phyloP scores from a whole-genome alignment of 345 rosid species.

The Microthlaspi erraticum region DNA sequence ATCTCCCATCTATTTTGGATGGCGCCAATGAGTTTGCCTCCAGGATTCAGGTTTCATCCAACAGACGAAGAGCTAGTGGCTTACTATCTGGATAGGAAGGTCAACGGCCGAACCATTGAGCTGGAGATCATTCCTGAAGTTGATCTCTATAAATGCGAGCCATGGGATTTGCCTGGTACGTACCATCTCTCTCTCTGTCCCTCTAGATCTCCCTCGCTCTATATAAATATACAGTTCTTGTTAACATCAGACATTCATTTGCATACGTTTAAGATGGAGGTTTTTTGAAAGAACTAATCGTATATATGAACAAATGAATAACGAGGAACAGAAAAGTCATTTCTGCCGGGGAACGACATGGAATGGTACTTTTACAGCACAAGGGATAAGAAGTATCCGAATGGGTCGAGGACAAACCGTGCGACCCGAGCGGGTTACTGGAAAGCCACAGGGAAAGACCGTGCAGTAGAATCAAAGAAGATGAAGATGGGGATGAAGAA shows the following conservation, averaged over 20 bases:
- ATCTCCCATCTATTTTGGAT: slow-evolving; percentile 27
- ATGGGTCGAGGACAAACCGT: slow-evolving; percentile 77
- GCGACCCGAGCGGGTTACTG: slow-evolving; percentile 77
- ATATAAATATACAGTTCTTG: background rate
- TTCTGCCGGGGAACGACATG: slow-evolving; percentile 72
- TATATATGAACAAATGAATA: background rate
- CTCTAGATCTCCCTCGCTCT: background rate
- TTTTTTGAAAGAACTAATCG: background rate
- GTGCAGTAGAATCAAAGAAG: slow-evolving; percentile 56
- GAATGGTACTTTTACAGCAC: slow-evolving; percentile 86
- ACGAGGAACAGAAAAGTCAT: slow-evolving; percentile 62
- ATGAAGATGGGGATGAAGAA: slow-evolving; percentile 73
- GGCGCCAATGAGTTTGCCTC: slow-evolving; percentile 84
- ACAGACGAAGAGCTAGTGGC: slow-evolving; percentile 84
- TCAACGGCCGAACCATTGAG: slow-evolving; percentile 65
- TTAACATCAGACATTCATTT: background rate
- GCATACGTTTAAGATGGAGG: slow-evolving; percentile 1
- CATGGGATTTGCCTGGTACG: slow-evolving; percentile 85
- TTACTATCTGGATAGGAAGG: slow-evolving; percentile 73
- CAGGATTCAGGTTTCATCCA: slow-evolving; percentile 86
- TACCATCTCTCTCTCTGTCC: background rate
- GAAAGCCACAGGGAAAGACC: slow-evolving; percentile 84
- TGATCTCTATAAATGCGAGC: slow-evolving; percentile 82
- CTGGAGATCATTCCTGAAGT: slow-evolving; percentile 80
- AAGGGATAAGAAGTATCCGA: slow-evolving; percentile 80